Evolutionary conservation across 2,329 filamentous ascomycete genomes (phyloP).

Genomic region (Calonectria honghensis): DNA sequence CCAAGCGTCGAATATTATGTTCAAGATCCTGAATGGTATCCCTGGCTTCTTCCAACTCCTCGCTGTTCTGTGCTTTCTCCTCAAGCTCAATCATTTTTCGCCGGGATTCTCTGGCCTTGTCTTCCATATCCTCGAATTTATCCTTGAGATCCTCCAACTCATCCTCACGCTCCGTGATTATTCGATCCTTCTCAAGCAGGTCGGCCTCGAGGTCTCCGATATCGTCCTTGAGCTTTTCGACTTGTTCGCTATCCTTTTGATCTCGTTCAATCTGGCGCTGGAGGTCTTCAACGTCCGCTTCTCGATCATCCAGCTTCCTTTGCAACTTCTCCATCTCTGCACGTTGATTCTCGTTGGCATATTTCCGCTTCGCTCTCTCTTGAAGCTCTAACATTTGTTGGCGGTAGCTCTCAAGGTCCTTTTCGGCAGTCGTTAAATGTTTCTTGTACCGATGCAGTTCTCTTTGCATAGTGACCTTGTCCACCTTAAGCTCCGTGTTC

Average conservation of each 20-base stretch:
- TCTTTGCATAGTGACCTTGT: slow-evolving; percentile 90
- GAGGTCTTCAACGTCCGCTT: slow-evolving; percentile 77
- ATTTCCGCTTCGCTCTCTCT: slow-evolving; percentile 85
- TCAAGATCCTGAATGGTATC: slow-evolving; percentile 77
- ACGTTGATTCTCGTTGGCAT: slow-evolving; percentile 82
- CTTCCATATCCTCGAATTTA: slow-evolving; percentile 71
- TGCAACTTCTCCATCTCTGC: slow-evolving; percentile 76
- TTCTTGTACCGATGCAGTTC: slow-evolving; percentile 93
- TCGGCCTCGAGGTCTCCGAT: slow-evolving; percentile 86
- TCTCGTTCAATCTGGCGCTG: slow-evolving; percentile 75
- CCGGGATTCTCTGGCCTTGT: slow-evolving; percentile 75
- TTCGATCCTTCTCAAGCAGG: slow-evolving; percentile 83
- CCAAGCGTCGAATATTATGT: slow-evolving; percentile 70
- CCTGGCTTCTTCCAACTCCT: slow-evolving; percentile 73
- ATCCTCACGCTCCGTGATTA: slow-evolving; percentile 84
- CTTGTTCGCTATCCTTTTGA: slow-evolving; percentile 73
- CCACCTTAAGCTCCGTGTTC: slow-evolving; percentile 96
- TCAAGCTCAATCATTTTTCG: slow-evolving; percentile 73
- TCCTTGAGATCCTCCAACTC: slow-evolving; percentile 81
- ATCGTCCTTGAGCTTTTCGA: slow-evolving; percentile 82
- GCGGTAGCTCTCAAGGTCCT: slow-evolving; percentile 88
- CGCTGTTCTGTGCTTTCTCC: slow-evolving; percentile 70
- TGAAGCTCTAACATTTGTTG: slow-evolving; percentile 88
- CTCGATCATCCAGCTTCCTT: slow-evolving; percentile 73
- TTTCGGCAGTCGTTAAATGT: slow-evolving; percentile 86